A percentile compares a stretch with the other conserved stretches of the same genome.
Conservation (phyloP, 2,329 filamentous ascomycete genomes). For the Truncatella angustata region DNA sequence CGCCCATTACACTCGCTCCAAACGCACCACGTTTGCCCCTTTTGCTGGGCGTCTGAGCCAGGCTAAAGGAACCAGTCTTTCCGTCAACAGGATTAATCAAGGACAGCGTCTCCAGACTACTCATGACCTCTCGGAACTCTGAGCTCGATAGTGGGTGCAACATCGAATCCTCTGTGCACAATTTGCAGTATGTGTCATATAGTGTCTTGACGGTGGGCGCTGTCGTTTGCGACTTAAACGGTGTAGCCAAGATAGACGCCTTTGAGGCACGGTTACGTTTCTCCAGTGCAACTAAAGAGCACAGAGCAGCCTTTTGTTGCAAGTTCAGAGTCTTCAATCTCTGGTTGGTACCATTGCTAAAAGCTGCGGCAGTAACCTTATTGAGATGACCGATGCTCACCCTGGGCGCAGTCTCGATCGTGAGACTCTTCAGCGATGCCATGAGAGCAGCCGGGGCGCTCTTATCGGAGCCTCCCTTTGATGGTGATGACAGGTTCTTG, state of each 20-base stretch:
- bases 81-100: slow-evolving; percentile 70
- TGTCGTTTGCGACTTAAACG: slow-evolving; percentile 57
- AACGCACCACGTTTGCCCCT: slow-evolving; percentile 58
- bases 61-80: slow-evolving; percentile 65
- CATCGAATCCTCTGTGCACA: slow-evolving; percentile 86
- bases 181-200: slow-evolving; percentile 76
- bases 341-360: slow-evolving; percentile 84
- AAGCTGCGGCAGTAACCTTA: slow-evolving; percentile 83
- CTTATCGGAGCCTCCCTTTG: slow-evolving; percentile 33
- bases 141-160: slow-evolving; percentile 86
- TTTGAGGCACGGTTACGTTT: slow-evolving; percentile 61
- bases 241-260: slow-evolving; percentile 43
- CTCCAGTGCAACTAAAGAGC: slow-evolving; percentile 83
- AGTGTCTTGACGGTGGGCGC: slow-evolving; percentile 82
- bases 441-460: slow-evolving; percentile 48
- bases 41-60: slow-evolving; percentile 69
- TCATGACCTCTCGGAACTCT: slow-evolving; percentile 91
- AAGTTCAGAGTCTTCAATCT: slow-evolving; percentile 85
- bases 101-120: slow-evolving; percentile 84
- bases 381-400: slow-evolving; percentile 90
- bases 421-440: slow-evolving; percentile 60
- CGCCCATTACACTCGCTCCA: slow-evolving; percentile 44
- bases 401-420: slow-evolving; percentile 76
- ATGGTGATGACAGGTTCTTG: slow-evolving; percentile 65
- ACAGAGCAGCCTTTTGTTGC: slow-evolving; percentile 94